Evolutionary conservation across 345 rosid species (phyloP).

Genomic region (Eucalyptus tenuipes): DNA sequence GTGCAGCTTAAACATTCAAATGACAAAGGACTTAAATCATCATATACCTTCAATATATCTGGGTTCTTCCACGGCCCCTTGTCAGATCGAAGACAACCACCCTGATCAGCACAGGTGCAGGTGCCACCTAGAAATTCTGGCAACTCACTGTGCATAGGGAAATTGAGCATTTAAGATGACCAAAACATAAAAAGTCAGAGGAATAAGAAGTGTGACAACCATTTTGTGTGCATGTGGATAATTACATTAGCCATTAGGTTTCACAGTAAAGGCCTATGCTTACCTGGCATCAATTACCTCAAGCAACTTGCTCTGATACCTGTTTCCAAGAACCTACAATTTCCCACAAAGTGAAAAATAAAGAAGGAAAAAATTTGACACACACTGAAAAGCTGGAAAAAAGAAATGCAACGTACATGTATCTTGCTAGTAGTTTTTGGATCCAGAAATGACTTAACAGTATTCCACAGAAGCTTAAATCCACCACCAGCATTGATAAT

Average conservation of each 20-base stretch:
- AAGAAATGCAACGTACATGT: conserved; percentile 38
- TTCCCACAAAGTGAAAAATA: neutral
- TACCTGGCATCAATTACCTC: conserved; percentile 87
- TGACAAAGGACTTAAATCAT: neutral
- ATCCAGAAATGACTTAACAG: conserved; percentile 79
- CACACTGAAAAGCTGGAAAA: neutral
- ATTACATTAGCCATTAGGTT: neutral
- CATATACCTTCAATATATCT: conserved; percentile 56
- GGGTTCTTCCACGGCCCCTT: conserved; percentile 99
- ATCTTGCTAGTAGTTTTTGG: conserved; percentile 98
- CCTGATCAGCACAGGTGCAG: conserved; percentile 77
- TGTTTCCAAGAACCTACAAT: conserved; percentile 87
- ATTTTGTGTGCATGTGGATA: neutral
- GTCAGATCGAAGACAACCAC: conserved; percentile 94
- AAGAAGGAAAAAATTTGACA: neutral
- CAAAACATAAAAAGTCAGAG: neutral
- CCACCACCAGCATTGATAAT: conserved; percentile 96
- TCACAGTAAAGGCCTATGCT: neutral
- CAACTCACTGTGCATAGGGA: conserved; percentile 52
- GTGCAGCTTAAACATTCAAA: neutral
- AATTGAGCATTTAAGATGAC: neutral
- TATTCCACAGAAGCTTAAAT: conserved; percentile 84
- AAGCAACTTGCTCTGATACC: conserved; percentile 74
- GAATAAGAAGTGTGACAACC: neutral
- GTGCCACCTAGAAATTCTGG: conserved; percentile 88